Conservation (phyloP, 2,329 filamentous ascomycete genomes). For the Talaromyces sp. region DNA sequence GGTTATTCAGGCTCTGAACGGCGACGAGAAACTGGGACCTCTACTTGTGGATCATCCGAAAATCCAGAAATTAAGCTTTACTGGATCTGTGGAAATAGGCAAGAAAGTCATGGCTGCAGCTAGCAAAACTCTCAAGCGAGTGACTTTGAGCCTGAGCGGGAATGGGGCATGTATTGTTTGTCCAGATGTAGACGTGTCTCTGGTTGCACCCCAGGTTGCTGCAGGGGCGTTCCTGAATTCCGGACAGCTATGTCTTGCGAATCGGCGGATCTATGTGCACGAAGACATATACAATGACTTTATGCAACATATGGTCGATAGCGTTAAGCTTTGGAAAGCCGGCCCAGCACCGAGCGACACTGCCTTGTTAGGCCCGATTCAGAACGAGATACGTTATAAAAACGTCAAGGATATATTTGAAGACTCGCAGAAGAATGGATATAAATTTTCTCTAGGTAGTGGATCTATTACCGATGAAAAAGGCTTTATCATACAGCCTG, state of each 20-base stretch:
- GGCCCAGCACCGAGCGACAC: constrained; percentile 29
- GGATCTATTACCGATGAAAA: constrained; percentile 30
- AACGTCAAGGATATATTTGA: constrained; percentile 51
- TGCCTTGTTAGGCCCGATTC: constrained; percentile 55
- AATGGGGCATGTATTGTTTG: constrained; percentile 55
- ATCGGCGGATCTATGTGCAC: constrained; percentile 56
- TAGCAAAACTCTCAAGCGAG: constrained; percentile 50
- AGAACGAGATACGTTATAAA: constrained; percentile 59
- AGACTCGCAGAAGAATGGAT: constrained; percentile 50
- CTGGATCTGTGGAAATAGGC: constrained; percentile 51
- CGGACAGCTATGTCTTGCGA: constrained; percentile 52
- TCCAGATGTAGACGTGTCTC: constrained; percentile 48
- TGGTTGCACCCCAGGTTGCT: constrained; percentile 32
- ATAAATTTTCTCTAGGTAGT: constrained; percentile 48
- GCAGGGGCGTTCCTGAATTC: constrained; percentile 50
- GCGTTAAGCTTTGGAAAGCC: constrained; percentile 19
- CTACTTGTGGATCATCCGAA: constrained; percentile 50
- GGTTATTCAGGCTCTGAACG: constrained; percentile 54
- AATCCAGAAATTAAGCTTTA: constrained; percentile 57
- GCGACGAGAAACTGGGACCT: constrained; percentile 52
- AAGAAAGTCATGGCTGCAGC: constrained; percentile 49
- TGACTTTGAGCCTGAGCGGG: constrained; percentile 52
- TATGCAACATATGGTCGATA: constrained; percentile 41
- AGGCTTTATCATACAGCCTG: constrained; percentile 53
- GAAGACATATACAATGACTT: constrained; percentile 50